Evolutionary conservation across 345 rosid genomes (phyloP).

Genomic region (Eucalyptus viminalis): DNA sequence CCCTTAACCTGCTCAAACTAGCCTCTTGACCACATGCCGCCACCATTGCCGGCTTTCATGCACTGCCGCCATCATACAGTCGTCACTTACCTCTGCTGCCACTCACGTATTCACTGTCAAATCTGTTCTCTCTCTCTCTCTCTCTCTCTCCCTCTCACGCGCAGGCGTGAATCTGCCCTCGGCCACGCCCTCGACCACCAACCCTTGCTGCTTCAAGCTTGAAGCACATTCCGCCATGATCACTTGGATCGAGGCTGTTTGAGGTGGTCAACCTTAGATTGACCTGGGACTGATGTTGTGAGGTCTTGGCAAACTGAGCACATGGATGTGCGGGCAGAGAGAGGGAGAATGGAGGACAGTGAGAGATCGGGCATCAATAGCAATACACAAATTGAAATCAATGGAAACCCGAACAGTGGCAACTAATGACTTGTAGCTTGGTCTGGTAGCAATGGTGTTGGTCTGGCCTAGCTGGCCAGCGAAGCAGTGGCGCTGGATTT

Average conservation of each 20-base stretch:
- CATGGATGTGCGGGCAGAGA: not conserved
- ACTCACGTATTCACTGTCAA: not conserved
- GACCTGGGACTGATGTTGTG: not conserved
- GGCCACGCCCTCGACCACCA: not conserved
- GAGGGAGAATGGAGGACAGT: not conserved
- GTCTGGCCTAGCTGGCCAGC: not conserved
- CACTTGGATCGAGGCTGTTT: not conserved
- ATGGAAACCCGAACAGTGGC: not conserved
- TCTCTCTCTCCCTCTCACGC: not conserved
- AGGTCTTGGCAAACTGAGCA: not conserved
- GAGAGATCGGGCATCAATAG: not conserved
- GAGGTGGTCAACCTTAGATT: not conserved
- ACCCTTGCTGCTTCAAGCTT: not conserved
- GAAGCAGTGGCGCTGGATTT: not conserved
- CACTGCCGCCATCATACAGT: not conserved
- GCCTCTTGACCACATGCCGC: not conserved
- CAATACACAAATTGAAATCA: not conserved
- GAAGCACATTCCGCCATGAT: not conserved
- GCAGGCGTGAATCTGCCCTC: not conserved
- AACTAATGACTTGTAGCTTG: not conserved
- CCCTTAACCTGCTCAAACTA: not conserved
- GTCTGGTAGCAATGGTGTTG: not conserved
- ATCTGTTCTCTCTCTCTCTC: not conserved
- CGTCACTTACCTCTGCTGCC: not conserved
- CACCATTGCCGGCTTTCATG: not conserved